These are phyloP conservation scores for Alternaria ventricosa DNA, from an alignment of 2,329 filamentous ascomycete species.

Conservation along the genomic window DNA sequence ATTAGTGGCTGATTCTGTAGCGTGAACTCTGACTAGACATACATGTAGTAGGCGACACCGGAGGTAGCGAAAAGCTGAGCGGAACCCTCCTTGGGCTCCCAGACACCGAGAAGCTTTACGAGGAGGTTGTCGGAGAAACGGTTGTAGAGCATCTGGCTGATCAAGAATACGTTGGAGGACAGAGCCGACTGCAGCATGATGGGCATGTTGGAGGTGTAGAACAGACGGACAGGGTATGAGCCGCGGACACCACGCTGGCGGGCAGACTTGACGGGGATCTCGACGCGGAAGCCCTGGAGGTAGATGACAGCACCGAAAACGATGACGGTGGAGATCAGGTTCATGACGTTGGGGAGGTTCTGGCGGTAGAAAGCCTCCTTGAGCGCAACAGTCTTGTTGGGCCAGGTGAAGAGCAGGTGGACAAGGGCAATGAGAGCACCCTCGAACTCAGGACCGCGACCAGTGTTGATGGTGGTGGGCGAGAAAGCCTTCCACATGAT, in stretches of 20 bases:
- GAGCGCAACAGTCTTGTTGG: conserved; percentile 98
- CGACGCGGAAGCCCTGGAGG: conserved; percentile 98
- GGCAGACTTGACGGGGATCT: conserved; percentile 99
- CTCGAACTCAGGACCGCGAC: conserved; percentile 98
- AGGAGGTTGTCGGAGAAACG: conserved; percentile 99
- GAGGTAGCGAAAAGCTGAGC: conserved; percentile 93
- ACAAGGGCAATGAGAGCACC: conserved; percentile 97
- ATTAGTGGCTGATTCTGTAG: conserved; percentile 18
- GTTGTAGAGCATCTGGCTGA: conserved; percentile 99
- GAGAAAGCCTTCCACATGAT: conserved; percentile 99
- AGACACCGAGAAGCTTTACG: conserved; percentile 95
- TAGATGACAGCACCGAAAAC: conserved; percentile 99
- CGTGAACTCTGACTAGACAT: neutral
- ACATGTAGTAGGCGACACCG: conserved; percentile 98
- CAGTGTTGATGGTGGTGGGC: conserved; percentile 98
- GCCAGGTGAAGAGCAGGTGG: conserved; percentile 97
- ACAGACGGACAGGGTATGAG: conserved; percentile 96
- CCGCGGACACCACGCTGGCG: conserved; percentile 98
- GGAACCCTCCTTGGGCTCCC: conserved; percentile 96
- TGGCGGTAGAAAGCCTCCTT: conserved; percentile 99
- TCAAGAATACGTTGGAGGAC: conserved; percentile 98
- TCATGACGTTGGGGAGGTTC: conserved; percentile 99
- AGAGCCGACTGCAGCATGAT: conserved; percentile 99
- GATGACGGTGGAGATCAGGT: conserved; percentile 87
- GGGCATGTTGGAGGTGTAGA: conserved; percentile 99